These are phyloP conservation scores for Ilyonectria sp. DNA, from an alignment of 2,329 filamentous ascomycete genomes.

Conservation along the genomic window DNA sequence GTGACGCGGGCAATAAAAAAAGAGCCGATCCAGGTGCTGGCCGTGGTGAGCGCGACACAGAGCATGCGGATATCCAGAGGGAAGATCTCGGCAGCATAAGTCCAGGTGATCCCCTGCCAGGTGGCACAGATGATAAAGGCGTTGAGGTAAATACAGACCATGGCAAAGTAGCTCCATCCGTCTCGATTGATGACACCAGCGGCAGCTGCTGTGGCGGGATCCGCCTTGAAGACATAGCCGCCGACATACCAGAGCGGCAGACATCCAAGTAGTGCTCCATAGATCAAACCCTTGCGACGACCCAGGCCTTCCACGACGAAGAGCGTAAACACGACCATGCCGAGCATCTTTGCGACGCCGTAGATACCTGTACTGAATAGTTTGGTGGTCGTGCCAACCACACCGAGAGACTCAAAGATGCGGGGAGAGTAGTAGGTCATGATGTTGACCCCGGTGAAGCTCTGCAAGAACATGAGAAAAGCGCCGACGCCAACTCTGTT, in stretches of 20 bases:
- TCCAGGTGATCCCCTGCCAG: conserved; percentile 61
- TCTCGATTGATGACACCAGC: conserved; percentile 61
- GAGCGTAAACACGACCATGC: not conserved
- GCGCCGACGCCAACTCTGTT: conserved; percentile 60
- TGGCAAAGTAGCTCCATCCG: conserved; percentile 61
- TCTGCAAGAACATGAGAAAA: conserved; percentile 64
- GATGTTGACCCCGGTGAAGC: conserved; percentile 66
- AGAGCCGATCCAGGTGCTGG: conserved; percentile 56
- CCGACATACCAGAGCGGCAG: conserved; percentile 60
- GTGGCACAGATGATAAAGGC: conserved; percentile 56
- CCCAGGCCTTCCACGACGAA: conserved; percentile 52
- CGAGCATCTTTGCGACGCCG: not conserved
- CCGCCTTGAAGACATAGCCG: conserved; percentile 52
- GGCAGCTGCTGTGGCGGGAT: conserved; percentile 57
- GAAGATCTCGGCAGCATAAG: conserved; percentile 65
- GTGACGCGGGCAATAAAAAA: conserved; percentile 59
- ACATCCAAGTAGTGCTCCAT: conserved; percentile 53
- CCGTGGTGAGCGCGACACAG: conserved; percentile 53
- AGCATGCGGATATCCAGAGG: conserved; percentile 56
- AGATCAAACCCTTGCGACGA: conserved; percentile 64
- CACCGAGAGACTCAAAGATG: not conserved
- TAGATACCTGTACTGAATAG: not conserved
- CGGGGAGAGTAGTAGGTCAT: conserved; percentile 69
- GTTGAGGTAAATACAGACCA: conserved; percentile 63
- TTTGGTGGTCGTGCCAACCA: not conserved